phyloP scores from a whole-genome alignment of 176 grass and related monocot species.

The Secale cereale region DNA sequence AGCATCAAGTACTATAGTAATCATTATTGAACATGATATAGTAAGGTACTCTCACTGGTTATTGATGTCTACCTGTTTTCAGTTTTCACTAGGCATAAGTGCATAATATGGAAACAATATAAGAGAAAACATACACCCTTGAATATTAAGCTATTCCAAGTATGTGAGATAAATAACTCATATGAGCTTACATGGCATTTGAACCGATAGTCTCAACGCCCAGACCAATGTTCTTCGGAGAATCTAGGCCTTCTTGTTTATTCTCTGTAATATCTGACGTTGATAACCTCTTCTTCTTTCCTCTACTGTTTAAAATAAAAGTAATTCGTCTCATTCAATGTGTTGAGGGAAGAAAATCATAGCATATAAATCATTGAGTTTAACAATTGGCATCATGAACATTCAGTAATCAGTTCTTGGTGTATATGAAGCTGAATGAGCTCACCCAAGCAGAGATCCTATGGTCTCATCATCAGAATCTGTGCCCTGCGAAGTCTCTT shows the following conservation, averaged over 20 bases:
- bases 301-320: conserved; percentile 32
- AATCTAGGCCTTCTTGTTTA: conserved; percentile 16
- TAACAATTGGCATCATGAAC: not conserved
- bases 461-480: conserved; percentile 58
- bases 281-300: conserved; percentile 42
- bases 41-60: not conserved
- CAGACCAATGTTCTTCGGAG: not conserved
- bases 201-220: conserved; percentile 11
- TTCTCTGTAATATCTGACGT: conserved; percentile 1
- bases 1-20: not conserved
- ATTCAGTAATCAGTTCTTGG: not conserved
- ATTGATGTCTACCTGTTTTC: not conserved
- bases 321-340: not conserved
- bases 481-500: conserved; percentile 31
- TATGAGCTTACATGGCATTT: conserved; percentile 35
- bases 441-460: conserved; percentile 68
- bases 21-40: not conserved
- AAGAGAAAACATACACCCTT: not conserved
- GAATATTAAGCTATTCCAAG: not conserved
- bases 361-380: conserved; percentile 19
- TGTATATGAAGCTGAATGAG: conserved; percentile 22
- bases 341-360: not conserved
- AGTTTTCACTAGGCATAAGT: conserved; percentile 6
- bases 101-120: not conserved
- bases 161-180: not conserved